These are phyloP conservation scores for Buddleja alternifolia DNA, from an alignment of 257 asterid species.

Conservation along the genomic window DNA sequence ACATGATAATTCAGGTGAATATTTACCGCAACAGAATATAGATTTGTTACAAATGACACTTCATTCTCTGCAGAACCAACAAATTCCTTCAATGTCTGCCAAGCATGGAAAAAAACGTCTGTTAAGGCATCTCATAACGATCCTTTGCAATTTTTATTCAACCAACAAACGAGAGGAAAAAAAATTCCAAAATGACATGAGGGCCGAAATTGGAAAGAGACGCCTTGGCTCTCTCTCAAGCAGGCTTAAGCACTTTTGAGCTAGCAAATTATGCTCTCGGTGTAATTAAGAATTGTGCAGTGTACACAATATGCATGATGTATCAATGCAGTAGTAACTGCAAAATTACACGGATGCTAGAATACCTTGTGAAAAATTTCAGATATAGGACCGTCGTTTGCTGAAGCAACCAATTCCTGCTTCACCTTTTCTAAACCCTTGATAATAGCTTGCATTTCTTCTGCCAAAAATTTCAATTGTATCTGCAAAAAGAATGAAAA, in stretches of 20 bases:
- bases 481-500: slow-evolving; percentile 53
- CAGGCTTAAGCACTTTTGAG: not conserved
- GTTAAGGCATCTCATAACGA: slow-evolving; percentile 21
- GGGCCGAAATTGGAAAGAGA: not conserved
- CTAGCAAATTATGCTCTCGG: not conserved
- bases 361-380: slow-evolving; percentile 76
- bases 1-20: slow-evolving; percentile 26
- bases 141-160: slow-evolving; percentile 10
- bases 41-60: slow-evolving; percentile 60
- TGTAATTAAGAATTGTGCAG: not conserved
- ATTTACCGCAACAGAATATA: slow-evolving; percentile 76
- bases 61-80: slow-evolving; percentile 75
- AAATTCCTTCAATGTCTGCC: slow-evolving; percentile 71
- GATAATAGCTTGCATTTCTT: slow-evolving; percentile 89
- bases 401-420: slow-evolving; percentile 82
- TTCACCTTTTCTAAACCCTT: slow-evolving; percentile 93
- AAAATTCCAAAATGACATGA: not conserved
- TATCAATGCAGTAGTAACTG: slow-evolving; percentile 8
- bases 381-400: slow-evolving; percentile 87
- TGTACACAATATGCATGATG: not conserved
- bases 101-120: slow-evolving; percentile 21
- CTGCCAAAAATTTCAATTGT: slow-evolving; percentile 87
- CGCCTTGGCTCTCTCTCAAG: not conserved
- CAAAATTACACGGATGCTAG: slow-evolving; percentile 10
- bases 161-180: not conserved